Conservation (phyloP, 768 basidiomycete species). For the Mycena albidolilacea region DNA sequence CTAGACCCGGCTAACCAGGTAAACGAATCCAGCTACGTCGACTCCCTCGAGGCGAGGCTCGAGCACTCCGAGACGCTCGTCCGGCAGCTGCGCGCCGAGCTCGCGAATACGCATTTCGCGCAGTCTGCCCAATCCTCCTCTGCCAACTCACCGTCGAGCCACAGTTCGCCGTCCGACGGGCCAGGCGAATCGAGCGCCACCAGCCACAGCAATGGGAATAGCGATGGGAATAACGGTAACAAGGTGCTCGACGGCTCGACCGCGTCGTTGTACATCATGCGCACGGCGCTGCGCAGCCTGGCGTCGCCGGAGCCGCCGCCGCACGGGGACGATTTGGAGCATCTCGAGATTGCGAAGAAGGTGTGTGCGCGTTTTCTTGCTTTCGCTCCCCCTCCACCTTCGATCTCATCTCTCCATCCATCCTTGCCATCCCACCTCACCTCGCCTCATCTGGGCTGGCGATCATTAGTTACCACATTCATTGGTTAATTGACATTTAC, state of each 20-base stretch:
- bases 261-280: constrained; percentile 18
- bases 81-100: constrained; percentile 19
- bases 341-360: constrained; percentile 22
- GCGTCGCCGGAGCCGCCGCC: constrained; percentile 24
- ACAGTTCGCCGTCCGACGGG: background rate
- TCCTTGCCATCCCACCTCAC: too few relatives aligned
- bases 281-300: constrained; percentile 17
- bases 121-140: background rate
- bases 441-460: too few relatives aligned
- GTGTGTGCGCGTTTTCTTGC: constrained; percentile 10
- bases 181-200: too few relatives aligned
- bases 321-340: constrained; percentile 25
- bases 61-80: constrained; percentile 22
- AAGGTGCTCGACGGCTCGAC: background rate
- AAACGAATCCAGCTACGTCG: constrained; percentile 13
- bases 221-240: too few relatives aligned
- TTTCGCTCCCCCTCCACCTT: too few relatives aligned
- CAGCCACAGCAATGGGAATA: too few relatives aligned
- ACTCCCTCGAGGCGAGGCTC: constrained; percentile 20
- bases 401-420: too few relatives aligned
- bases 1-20: background rate
- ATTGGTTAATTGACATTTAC: too few relatives aligned
- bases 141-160: background rate
- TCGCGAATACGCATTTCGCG: constrained; percentile 8
- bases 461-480: too few relatives aligned